Percentiles rank a stretch among this genome's conserved stretches.
Conservation (phyloP, 768 basidiomycete species). For the Lactifluus piperatus region DNA sequence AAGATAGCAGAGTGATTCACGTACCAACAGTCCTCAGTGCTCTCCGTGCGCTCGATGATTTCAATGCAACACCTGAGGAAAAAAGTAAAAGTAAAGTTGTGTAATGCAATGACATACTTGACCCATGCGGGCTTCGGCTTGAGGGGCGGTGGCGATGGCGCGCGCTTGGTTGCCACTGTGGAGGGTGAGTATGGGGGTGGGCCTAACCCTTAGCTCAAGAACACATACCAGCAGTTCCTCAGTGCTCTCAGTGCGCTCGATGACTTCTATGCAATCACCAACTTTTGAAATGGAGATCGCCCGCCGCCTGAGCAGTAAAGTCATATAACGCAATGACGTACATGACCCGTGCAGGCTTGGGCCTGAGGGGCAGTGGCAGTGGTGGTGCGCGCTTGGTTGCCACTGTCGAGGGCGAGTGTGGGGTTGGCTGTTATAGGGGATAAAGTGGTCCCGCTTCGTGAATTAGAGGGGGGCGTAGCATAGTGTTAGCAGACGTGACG, state of each 20-base stretch:
- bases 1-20: no score
- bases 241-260: slow-evolving; percentile 68
- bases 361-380: slow-evolving; percentile 86
- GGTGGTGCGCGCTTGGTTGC: slow-evolving; percentile 72
- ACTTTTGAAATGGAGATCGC: slow-evolving; percentile 84
- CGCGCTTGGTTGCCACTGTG: slow-evolving; percentile 52
- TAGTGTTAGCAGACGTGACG: no score
- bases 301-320: slow-evolving; percentile 89
- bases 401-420: slow-evolving; percentile 33
- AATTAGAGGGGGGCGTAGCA: no score
- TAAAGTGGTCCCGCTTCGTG: no score
- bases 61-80: slow-evolving; percentile 90
- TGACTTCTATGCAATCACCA: slow-evolving; percentile 86
- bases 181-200: slow-evolving; percentile 34
- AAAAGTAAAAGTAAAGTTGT: slow-evolving; percentile 91
- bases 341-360: slow-evolving; percentile 57
- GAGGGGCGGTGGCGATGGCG: slow-evolving; percentile 86
- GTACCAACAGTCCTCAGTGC: slow-evolving; percentile 96
- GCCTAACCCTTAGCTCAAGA: no score
- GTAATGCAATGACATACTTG: slow-evolving; percentile 84
- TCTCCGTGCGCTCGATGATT: slow-evolving; percentile 72
- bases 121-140: slow-evolving; percentile 67
- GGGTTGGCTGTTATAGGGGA: slow-evolving; percentile 28
- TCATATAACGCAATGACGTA: slow-evolving; percentile 94
- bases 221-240: no score